Evolutionary conservation across 1,284 basidiomycete species (phyloP), one percentile per base, ranked within the genome.

Genomic region (Phaffia rhodozyma): DNA sequence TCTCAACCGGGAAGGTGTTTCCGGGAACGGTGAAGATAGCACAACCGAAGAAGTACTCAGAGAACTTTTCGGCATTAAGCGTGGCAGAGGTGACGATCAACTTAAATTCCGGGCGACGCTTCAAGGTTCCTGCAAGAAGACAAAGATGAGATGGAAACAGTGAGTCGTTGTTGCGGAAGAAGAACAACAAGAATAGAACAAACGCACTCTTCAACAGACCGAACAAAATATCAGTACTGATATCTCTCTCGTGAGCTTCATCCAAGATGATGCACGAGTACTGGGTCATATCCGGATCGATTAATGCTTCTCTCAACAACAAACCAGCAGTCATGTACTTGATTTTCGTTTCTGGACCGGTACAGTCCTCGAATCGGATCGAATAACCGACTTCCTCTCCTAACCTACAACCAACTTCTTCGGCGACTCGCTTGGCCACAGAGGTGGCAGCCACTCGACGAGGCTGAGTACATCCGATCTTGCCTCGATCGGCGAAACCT

Each of bases 241-340:
- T 97, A 0, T 94, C 97, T 58, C 94, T 84, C 76, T 99, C 96
- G 77, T 99, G 94, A 18, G 96, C 94, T 78, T 99, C 94, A 75
- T 99, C 94, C 71, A 99, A 80, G 88, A 99, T 97, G 75, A 99
- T 82, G 60, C 97, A 91, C 9, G 90, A 91, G 75, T 99, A 99
- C 56, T 84, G 83, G 62, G 84, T 87, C 72, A 91, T 86, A 69
- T 97, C 86, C 5, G 94, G 93, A 73, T 99, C 96, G 70, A 97
- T 87, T 55, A 99, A 79, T 71, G 89, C 91, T 79, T 98, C 94
- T 78, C 94, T 84, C 73, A 97, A 89, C 18, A 99, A 82, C 91
- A 99, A 97, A 79, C 94, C 96, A 73, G 98, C 94, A 68, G 96
- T 99, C 96, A 99, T 98, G 82, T 96, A 98, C 78, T 98, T 99